Conservation (phyloP, 768 basidiomycete species). For the Russula griseocarnosa region DNA sequence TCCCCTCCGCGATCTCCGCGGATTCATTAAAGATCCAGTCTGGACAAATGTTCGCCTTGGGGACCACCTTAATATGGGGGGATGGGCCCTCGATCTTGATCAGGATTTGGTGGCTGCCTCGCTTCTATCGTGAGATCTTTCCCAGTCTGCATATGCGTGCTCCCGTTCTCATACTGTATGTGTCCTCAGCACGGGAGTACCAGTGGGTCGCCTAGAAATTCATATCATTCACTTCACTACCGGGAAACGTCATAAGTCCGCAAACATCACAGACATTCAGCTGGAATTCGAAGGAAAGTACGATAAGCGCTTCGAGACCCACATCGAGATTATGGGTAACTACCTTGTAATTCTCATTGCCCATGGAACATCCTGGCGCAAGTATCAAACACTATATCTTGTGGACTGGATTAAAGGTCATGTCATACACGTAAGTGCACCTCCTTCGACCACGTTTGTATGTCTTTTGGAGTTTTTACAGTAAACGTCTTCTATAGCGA, state of each 20-base stretch:
- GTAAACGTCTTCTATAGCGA: background rate
- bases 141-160: background rate
- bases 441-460: too few species aligned
- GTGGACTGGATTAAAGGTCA: slow-evolving; percentile 14
- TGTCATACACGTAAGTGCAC: slow-evolving; percentile 9
- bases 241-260: background rate
- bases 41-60: slow-evolving; percentile 11
- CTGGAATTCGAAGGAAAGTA: slow-evolving; percentile 13
- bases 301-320: background rate
- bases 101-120: slow-evolving; percentile 16
- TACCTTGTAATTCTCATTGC: slow-evolving; percentile 19
- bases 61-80: slow-evolving; percentile 29
- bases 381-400: slow-evolving; percentile 13
- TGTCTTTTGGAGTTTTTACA: background rate
- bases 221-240: slow-evolving; percentile 7
- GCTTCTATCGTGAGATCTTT: slow-evolving; percentile 7
- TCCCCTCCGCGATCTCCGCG: background rate
- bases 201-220: background rate
- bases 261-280: background rate
- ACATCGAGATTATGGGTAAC: slow-evolving; percentile 8
- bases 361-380: background rate
- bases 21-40: too few species aligned
- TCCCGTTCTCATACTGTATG: background rate
- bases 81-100: slow-evolving; percentile 17
- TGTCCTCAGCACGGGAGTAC: background rate